A percentile compares a stretch with the other conserved stretches of the same genome.
Conservation (phyloP, 306 rosid genomes). For the Boehmeria nivea region DNA sequence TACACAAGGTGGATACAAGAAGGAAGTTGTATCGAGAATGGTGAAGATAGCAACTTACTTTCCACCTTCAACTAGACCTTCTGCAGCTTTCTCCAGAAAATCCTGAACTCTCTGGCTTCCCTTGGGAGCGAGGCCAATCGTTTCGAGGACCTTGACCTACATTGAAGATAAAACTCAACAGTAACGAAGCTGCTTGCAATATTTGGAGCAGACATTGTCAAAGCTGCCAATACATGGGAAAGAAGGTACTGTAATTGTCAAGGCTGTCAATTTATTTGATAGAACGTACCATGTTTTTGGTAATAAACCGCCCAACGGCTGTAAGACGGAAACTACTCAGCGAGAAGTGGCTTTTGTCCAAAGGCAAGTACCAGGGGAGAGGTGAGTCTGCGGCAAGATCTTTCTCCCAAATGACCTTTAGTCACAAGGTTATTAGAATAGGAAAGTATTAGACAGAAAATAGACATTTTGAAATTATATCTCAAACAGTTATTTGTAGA, state of each 20-base stretch:
- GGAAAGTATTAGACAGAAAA: neutral
- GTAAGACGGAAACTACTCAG: slow-evolving; percentile 91
- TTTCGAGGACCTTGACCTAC: slow-evolving; percentile 78
- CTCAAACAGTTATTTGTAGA: neutral
- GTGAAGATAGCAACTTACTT: slow-evolving; percentile 59
- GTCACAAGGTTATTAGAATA: slow-evolving; percentile 5
- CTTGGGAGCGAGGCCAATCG: slow-evolving; percentile 72
- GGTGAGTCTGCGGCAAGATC: slow-evolving; percentile 69
- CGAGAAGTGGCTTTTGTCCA: slow-evolving; percentile 82
- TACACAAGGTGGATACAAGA: no score
- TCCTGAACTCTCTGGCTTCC: slow-evolving; percentile 93
- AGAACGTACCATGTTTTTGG: slow-evolving; percentile 70
- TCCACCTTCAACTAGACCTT: slow-evolving; percentile 91
- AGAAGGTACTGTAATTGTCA: neutral
- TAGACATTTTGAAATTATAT: no score
- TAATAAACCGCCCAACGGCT: slow-evolving; percentile 64
- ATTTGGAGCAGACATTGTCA: slow-evolving; percentile 8
- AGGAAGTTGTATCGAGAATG: neutral
- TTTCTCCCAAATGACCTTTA: slow-evolving; percentile 79
- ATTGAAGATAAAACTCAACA: slow-evolving; percentile 1
- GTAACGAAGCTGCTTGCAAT: slow-evolving; percentile 6
- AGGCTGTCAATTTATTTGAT: no score
- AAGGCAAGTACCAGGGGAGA: slow-evolving; percentile 89
- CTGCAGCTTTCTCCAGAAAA: slow-evolving; percentile 89
- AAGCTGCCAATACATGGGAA: no score